Conservation (phyloP, 1,284 basidiomycete species). For the Pyrrhoderma noxium region DNA sequence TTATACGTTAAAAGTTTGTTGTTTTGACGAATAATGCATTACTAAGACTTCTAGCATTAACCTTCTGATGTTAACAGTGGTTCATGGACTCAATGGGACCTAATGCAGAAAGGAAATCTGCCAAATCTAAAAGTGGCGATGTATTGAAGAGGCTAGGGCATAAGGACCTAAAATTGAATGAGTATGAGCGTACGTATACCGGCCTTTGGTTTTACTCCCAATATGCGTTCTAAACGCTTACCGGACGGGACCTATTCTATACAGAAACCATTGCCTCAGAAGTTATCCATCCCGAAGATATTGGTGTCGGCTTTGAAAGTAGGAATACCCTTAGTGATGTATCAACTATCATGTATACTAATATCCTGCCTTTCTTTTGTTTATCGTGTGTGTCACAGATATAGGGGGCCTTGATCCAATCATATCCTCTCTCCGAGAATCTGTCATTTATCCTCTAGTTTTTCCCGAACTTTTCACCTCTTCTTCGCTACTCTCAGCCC, state of each 20-base stretch:
- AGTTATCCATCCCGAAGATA: conserved; percentile 82
- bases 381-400: conserved; percentile 36
- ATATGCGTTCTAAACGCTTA: background rate
- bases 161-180: conserved; percentile 60
- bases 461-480: conserved; percentile 86
- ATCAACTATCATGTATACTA: background rate
- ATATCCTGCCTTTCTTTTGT: too few species aligned
- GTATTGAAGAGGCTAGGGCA: conserved; percentile 70
- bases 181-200: conserved; percentile 65
- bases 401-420: conserved; percentile 96
- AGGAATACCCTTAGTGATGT: conserved; percentile 18
- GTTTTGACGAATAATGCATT: conserved; percentile 2
- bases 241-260: too few species aligned
- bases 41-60: background rate
- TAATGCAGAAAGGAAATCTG: conserved; percentile 49
- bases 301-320: conserved; percentile 67
- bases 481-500: conserved; percentile 64
- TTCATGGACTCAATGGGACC: conserved; percentile 38
- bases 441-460: conserved; percentile 92
- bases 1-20: conserved; percentile 41
- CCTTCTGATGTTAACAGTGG: conserved; percentile 30
- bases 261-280: conserved; percentile 78
- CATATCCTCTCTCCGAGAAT: conserved; percentile 86
- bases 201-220: background rate
- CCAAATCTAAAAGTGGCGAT: conserved; percentile 64